These are phyloP conservation scores for Mycena indigotica DNA, from an alignment of 768 basidiomycete species.

Conservation along the genomic window DNA sequence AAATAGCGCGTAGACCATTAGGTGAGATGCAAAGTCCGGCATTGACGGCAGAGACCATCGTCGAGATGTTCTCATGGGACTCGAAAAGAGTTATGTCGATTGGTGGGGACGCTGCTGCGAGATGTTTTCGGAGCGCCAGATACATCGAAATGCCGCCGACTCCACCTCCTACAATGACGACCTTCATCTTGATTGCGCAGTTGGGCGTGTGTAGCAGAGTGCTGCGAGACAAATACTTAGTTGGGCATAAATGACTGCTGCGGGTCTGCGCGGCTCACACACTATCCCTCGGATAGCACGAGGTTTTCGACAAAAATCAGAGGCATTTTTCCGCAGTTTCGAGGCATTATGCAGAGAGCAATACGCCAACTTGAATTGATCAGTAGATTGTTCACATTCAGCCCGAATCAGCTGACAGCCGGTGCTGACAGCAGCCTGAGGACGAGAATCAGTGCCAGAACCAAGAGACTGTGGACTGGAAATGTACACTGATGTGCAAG, in stretches of 20 bases:
- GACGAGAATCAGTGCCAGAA: too few species aligned
- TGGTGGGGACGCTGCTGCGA: constrained; percentile 22
- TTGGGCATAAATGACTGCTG: neutral
- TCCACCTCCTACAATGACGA: constrained; percentile 25
- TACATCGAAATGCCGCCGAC: constrained; percentile 25
- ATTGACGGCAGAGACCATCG: constrained; percentile 31
- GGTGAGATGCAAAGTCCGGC: constrained; percentile 43
- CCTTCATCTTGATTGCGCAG: constrained; percentile 14
- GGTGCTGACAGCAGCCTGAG: too few species aligned
- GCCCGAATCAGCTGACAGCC: neutral
- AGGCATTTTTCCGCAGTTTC: neutral
- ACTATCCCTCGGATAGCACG: neutral
- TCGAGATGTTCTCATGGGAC: constrained; percentile 31
- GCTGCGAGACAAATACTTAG: neutral
- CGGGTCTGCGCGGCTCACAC: neutral
- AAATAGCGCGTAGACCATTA: constrained; percentile 41
- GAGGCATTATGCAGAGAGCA: too few species aligned
- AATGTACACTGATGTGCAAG: too few species aligned
- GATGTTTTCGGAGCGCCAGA: constrained; percentile 32
- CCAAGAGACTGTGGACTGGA: too few species aligned
- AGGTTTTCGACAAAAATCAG: too few species aligned
- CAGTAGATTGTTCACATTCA: too few species aligned
- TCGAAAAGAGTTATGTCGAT: constrained; percentile 35
- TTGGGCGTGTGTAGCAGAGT: neutral
- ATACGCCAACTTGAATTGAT: too few species aligned